A percentile compares a stretch with the other conserved stretches of the same genome.
phyloP scores from a whole-genome alignment of 176 grass and related monocot species.

The Phoenix roebelenii region DNA sequence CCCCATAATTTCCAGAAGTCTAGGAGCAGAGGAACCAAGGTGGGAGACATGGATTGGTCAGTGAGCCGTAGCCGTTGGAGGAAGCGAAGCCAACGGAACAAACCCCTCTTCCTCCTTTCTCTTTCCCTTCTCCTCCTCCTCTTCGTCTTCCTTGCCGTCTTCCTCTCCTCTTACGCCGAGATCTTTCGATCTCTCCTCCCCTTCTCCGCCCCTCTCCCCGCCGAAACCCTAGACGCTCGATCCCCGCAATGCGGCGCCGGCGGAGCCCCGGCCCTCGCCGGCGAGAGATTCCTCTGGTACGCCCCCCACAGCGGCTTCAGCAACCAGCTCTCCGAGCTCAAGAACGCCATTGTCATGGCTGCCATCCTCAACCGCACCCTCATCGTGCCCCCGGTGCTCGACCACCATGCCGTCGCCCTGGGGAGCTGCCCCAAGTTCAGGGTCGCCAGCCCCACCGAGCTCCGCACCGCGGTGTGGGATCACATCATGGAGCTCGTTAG shows the following conservation, averaged over 20 bases:
- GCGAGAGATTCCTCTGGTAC: slow-evolving; percentile 82
- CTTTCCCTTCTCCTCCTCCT: slow-evolving; percentile 25
- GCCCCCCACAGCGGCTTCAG: slow-evolving; percentile 92
- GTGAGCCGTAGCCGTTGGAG: slow-evolving; percentile 54
- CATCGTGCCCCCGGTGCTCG: slow-evolving; percentile 75
- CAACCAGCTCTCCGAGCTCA: slow-evolving; percentile 85
- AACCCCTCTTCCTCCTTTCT: slow-evolving; percentile 21
- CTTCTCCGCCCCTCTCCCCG: slow-evolving; percentile 7
- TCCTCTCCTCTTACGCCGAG: slow-evolving; percentile 32
- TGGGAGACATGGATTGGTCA: slow-evolving; percentile 13
- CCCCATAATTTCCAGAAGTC: no score
- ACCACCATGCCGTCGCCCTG: slow-evolving; percentile 84
- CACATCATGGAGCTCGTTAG: slow-evolving; percentile 63
- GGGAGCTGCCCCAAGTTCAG: slow-evolving; percentile 96
- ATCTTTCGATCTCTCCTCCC: slow-evolving; percentile 36
- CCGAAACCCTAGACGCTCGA: neutral
- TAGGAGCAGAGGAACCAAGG: neutral
- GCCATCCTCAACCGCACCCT: slow-evolving; percentile 82
- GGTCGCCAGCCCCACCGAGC: slow-evolving; percentile 45
- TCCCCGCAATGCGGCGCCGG: slow-evolving; percentile 18
- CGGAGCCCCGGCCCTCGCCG: slow-evolving; percentile 18
- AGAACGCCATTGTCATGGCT: slow-evolving; percentile 59
- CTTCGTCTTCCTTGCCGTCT: slow-evolving; percentile 23
- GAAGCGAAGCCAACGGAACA: slow-evolving; percentile 38
- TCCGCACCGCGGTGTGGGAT: slow-evolving; percentile 69